Evolutionary conservation across 169 alveolate genomes (phyloP).

Genomic region (Babesia ovata): DNA sequence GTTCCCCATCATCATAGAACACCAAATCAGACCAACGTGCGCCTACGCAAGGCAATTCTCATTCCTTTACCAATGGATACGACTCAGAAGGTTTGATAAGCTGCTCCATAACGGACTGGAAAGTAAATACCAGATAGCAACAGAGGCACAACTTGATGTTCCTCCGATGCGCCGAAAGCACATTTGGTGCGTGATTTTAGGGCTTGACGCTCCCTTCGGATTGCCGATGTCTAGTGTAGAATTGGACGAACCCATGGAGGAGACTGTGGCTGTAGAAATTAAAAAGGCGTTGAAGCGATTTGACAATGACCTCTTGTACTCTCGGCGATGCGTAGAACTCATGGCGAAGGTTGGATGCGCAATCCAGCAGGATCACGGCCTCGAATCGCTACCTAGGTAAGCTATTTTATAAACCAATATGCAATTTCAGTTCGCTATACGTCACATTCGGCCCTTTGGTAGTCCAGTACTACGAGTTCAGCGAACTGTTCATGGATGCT

Average conservation of each 20-base stretch:
- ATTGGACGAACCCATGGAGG: background rate
- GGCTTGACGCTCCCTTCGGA: constrained; percentile 3
- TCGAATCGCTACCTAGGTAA: constrained; percentile 47
- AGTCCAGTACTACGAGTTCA: constrained; percentile 44
- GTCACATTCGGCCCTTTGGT: constrained; percentile 32
- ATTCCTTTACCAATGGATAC: constrained; percentile 52
- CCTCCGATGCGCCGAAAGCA: constrained; percentile 49
- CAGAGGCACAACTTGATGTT: constrained; percentile 53
- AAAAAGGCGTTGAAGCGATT: constrained; percentile 1
- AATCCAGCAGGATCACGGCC: constrained; percentile 1
- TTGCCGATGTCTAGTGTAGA: constrained; percentile 11
- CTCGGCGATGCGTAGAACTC: constrained; percentile 11
- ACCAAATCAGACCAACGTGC: constrained; percentile 66
- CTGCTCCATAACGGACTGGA: constrained; percentile 32
- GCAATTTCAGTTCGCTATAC: constrained; percentile 38
- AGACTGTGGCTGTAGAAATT: constrained; percentile 1
- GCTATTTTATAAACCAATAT: background rate
- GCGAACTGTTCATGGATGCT: constrained; percentile 18
- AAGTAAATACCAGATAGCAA: constrained; percentile 13
- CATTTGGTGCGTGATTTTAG: constrained; percentile 58
- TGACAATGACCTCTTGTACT: constrained; percentile 46
- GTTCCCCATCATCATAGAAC: constrained; percentile 64
- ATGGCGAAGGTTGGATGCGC: constrained; percentile 15
- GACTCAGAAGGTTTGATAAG: constrained; percentile 38
- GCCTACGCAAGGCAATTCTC: constrained; percentile 59